These are phyloP conservation scores for Vanrija pseudolonga DNA, from an alignment of 1,284 basidiomycete genomes.

Conservation along the genomic window DNA sequence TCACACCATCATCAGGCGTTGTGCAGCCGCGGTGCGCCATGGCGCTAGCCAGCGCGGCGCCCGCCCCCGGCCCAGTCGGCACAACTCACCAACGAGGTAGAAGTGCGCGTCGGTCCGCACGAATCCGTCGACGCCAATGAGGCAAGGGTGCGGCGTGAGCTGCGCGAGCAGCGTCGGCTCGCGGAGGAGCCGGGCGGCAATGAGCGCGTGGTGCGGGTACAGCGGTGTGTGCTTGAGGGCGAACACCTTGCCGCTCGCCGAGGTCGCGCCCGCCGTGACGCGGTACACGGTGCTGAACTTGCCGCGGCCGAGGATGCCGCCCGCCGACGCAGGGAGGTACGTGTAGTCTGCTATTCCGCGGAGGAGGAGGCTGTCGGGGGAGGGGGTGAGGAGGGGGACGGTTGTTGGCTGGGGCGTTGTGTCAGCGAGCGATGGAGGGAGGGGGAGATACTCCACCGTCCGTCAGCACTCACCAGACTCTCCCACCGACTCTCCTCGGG, in stretches of 20 bases:
- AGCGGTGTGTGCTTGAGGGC: conserved; percentile 58
- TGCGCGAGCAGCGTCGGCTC: conserved; percentile 57
- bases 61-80: conserved; percentile 34
- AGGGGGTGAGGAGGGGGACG: conserved; percentile 14
- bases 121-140: conserved; percentile 55
- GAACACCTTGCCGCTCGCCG: conserved; percentile 34
- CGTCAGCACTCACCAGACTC: conserved; percentile 12
- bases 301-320: conserved; percentile 50
- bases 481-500: conserved; percentile 13
- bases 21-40: too few relatives aligned
- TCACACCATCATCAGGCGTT: too few relatives aligned
- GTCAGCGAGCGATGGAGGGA: not conserved
- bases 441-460: not conserved
- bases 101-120: conserved; percentile 56
- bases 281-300: conserved; percentile 53
- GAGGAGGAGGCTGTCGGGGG: conserved; percentile 44
- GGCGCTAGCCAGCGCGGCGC: too few relatives aligned
- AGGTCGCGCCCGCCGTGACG: conserved; percentile 10
- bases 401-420: conserved; percentile 15
- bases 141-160: conserved; percentile 55
- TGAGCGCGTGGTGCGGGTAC: conserved; percentile 57
- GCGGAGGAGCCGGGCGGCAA: conserved; percentile 55
- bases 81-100: conserved; percentile 54
- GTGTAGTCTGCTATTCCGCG: conserved; percentile 51
- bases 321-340: conserved; percentile 29